A percentile compares a stretch with the other conserved stretches of the same genome.
Conservation (phyloP, 257 asterid genomes). For the Orobanche coerulescens region DNA sequence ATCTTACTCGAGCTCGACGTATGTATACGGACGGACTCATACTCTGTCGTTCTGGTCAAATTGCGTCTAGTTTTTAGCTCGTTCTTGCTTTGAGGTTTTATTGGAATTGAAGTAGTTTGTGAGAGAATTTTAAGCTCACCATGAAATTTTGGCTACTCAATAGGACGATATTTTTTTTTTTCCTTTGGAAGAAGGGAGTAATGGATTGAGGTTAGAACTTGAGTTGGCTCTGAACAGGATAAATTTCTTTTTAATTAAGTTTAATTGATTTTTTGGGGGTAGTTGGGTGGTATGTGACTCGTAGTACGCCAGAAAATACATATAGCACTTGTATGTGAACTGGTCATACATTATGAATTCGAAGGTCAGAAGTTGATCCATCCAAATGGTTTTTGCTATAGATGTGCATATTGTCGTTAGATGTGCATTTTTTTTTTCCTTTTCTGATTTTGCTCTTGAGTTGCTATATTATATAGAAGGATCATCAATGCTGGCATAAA, state of each 20-base stretch:
- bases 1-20: conserved; percentile 94
- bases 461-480: not conserved
- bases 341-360: conserved; percentile 4
- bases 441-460: not conserved
- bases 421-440: not conserved
- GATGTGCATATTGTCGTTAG: not conserved
- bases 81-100: conserved; percentile 5
- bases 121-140: conserved; percentile 13
- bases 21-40: conserved; percentile 20
- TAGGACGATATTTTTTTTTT: not conserved
- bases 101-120: conserved; percentile 12
- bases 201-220: not conserved
- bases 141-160: conserved; percentile 5
- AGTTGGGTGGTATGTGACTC: conserved; percentile 1
- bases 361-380: not conserved
- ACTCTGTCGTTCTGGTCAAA: not conserved
- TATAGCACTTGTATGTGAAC: not conserved
- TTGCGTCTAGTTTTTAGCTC: not conserved
- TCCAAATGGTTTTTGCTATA: not conserved
- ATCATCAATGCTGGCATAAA: not conserved
- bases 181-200: not conserved
- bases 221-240: not conserved
- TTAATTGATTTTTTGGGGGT: not conserved
- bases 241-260: not conserved
- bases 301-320: not conserved